These are phyloP conservation scores for Kodamaea sp. DNA, from an alignment of 1,139 yeast genomes.

Conservation along the genomic window DNA sequence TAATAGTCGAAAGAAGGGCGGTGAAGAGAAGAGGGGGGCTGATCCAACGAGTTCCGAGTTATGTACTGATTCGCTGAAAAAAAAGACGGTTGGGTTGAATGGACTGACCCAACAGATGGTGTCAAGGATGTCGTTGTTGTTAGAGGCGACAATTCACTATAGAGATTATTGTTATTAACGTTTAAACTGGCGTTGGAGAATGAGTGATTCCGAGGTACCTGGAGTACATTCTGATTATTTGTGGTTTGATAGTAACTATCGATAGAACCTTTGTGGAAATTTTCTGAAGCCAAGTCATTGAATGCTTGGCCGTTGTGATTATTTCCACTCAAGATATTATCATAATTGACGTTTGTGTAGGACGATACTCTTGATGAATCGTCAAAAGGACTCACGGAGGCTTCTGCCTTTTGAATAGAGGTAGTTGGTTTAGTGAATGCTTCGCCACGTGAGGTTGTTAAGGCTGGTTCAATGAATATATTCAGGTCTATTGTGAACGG, in stretches of 20 bases:
- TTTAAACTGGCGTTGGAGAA: slow-evolving; percentile 11
- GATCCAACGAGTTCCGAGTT: slow-evolving; percentile 41
- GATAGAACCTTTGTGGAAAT: slow-evolving; percentile 11
- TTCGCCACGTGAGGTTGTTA: not conserved
- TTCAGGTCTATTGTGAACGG: slow-evolving; percentile 44
- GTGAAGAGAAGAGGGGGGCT: slow-evolving; percentile 30
- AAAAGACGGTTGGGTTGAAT: slow-evolving; percentile 48
- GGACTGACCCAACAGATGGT: slow-evolving; percentile 43
- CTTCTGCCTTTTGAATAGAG: slow-evolving; percentile 6
- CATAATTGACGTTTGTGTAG: slow-evolving; percentile 8
- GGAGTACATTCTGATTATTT: slow-evolving; percentile 10
- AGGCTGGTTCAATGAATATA: slow-evolving; percentile 7
- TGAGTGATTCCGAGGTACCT: slow-evolving; percentile 9
- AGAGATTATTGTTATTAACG: slow-evolving; percentile 9
- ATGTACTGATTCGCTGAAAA: slow-evolving; percentile 48
- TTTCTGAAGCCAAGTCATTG: not conserved
- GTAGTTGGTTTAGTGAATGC: slow-evolving; percentile 2
- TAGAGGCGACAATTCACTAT: slow-evolving; percentile 41
- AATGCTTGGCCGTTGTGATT: slow-evolving; percentile 1
- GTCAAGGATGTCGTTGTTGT: slow-evolving; percentile 50
- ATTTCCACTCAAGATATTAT: slow-evolving; percentile 4
- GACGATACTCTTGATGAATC: slow-evolving; percentile 15
- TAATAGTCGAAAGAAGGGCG: slow-evolving; percentile 39
- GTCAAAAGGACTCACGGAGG: slow-evolving; percentile 11
- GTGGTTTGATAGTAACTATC: slow-evolving; percentile 14